Evolutionary conservation across 768 basidiomycete species (phyloP), one percentile per base, ranked within the genome.

Genomic region (Termitomyces sp.): DNA sequence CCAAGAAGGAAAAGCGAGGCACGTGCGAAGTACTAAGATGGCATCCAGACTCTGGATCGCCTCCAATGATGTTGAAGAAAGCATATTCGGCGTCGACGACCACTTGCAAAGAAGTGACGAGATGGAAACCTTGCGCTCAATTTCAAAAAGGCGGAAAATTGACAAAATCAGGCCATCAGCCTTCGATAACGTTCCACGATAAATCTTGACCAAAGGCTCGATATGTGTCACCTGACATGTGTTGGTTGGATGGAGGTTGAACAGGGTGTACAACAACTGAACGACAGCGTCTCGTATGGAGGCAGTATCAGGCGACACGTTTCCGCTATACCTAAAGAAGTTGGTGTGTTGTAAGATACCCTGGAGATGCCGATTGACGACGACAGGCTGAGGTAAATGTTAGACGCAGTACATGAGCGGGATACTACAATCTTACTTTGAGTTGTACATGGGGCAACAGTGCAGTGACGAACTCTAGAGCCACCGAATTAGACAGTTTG

Each of bases 221-320:
- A 95, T 72, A 62, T 95, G 92, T 3, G 83, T 87, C 10, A 86
- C 79, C 68, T 96, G 95, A 65, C 91, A 95, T 2, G 93, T 88
- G 64, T 92, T 92, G 13, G 77, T 71, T 0, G 94, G 91, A 65
- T 94, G 86, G 15, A 87, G 77, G 55, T 80, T 70, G 75, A 95
- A 97, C 1, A 96, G 76, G 3, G 73, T 70, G 46, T 84, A 77
- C 4, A 95, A 71, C 1, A 91, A 70, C n/a, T 71, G 63, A 37
- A 87, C 74, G 29, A 90, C 66, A 2, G 76, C 71, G 24, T 80
- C 75, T 22, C 85, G 78, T 31, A 70, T 65, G 5, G 68, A 61
- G 4, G 66, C 57, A 13, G 64, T 62, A 29, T 63, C 66, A n/a
- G 57, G 55, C 41, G 64, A 55, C 10, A 67, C 58, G 1, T 58